Base-by-base conservation (phyloP, 164 flowering plant species). In the Nelumbo lutea region DNA sequence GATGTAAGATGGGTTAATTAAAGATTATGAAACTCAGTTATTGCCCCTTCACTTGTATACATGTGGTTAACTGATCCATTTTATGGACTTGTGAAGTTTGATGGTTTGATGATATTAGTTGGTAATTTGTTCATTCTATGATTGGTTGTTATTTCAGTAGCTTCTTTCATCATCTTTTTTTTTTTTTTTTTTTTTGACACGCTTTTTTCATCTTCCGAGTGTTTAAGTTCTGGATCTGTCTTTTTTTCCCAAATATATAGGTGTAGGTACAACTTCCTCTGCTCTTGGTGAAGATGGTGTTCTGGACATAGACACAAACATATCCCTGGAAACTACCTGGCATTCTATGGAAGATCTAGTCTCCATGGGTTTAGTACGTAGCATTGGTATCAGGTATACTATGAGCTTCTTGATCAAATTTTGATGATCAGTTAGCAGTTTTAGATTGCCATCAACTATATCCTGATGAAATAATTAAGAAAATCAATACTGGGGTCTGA, bases 281-380 rank as follows among this genome's bases (percentile, higher is more conserved):
- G 95, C 90, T 56, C 59, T 88, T 64, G 97, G 73, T 73, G 93
- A 84, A 27, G 86, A 94, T 78, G 97, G 97, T 57, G 88, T 90
- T 50, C 80, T 91, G 77, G 97, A 90, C 13, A 91, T 91, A 56
- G 96, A 94, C 78, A 90, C 93, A 51, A 88, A 92, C 52, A 82
- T 91, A 70, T 82, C 97, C 11, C 76, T 94, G 80, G 97, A 94
- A 76, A 87, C 95, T 42, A 94, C 98, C 57, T 94, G 98, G 98
- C 96, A 83, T 82, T 86, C 87, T 46, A 91, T 94, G 98, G 97
- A 94, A 84, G 93, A 90, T 72, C 81, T 91, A 59, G 93, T 94
- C 75, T 87, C 96, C 57, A 73, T 57, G 83, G 95, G 95, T 66
- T 79, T 94, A 69, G 93, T 83, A 76, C 92, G 88, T 65, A 94